These are phyloP conservation scores for Ceratonia siliqua DNA, from an alignment of 306 rosid genomes.

Conservation along the genomic window DNA sequence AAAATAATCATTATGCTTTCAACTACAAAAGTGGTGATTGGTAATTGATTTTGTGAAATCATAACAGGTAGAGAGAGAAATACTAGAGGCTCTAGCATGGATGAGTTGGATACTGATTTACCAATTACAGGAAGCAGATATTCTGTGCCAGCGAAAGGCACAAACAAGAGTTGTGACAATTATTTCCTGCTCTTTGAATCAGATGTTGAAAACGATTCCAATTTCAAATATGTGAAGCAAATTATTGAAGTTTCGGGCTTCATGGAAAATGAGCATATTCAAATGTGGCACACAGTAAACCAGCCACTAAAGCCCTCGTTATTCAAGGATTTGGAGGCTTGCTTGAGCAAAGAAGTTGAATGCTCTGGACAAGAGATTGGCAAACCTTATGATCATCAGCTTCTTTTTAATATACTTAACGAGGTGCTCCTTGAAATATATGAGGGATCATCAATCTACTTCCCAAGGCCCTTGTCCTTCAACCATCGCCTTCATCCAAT, in stretches of 20 bases:
- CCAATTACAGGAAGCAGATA: conserved; percentile 25
- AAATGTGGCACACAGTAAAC: conserved; percentile 49
- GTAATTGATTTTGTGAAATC: conserved; percentile 18
- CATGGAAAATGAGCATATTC: conserved; percentile 44
- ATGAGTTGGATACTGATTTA: conserved; percentile 33
- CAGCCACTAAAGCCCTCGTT: conserved; percentile 56
- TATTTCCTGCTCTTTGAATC: conserved; percentile 22
- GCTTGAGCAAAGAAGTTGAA: conserved; percentile 44
- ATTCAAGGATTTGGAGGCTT: conserved; percentile 50
- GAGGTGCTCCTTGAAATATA: conserved; percentile 55
- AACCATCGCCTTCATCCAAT: conserved; percentile 47
- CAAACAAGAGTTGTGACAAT: conserved; percentile 20
- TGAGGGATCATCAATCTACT: conserved; percentile 62
- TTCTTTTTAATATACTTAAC: conserved; percentile 67
- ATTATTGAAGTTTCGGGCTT: conserved; percentile 69
- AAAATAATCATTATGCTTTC: conserved; percentile 13
- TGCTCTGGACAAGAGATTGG: conserved; percentile 32
- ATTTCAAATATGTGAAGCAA: conserved; percentile 59
- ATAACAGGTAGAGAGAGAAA: conserved; percentile 40
- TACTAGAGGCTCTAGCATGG: conserved; percentile 12
- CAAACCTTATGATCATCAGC: conserved; percentile 47
- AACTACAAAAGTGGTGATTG: neutral
- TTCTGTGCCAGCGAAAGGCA: conserved; percentile 26
- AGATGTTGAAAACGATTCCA: conserved; percentile 35
- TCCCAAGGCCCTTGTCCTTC: conserved; percentile 59